phyloP scores from a whole-genome alignment of 768 basidiomycete genomes.

The Chiua virens region DNA sequence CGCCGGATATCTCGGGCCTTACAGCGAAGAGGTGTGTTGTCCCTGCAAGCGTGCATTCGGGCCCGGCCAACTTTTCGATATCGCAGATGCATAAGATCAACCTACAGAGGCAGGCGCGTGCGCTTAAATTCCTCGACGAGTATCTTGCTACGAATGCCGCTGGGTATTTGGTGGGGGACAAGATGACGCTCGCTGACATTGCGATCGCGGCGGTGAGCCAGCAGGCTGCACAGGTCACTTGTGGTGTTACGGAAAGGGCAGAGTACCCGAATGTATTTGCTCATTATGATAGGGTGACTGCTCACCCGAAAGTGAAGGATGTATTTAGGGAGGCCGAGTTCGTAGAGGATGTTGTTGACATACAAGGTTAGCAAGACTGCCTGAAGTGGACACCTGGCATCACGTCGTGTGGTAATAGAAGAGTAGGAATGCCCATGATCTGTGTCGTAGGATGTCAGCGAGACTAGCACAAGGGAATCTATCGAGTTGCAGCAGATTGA shows the following conservation, averaged over 20 bases:
- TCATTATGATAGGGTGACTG: constrained; percentile 22
- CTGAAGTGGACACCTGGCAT: background rate
- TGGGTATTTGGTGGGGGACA: constrained; percentile 24
- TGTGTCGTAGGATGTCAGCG: too few species aligned
- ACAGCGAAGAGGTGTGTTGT: constrained; percentile 21
- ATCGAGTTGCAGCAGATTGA: too few species aligned
- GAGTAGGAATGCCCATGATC: too few species aligned
- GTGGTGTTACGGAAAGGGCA: constrained; percentile 27
- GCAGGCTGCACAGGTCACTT: constrained; percentile 24
- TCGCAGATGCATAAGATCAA: constrained; percentile 17
- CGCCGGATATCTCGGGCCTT: constrained; percentile 18
- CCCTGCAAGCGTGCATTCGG: background rate
- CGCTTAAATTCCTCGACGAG: constrained; percentile 26
- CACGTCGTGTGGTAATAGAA: too few species aligned
- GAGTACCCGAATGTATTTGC: constrained; percentile 25
- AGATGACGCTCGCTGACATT: constrained; percentile 29
- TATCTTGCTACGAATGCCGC: constrained; percentile 17
- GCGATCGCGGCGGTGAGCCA: constrained; percentile 20
- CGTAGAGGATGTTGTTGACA: constrained; percentile 13
- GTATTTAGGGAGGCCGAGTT: constrained; percentile 19
- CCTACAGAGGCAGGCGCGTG: constrained; percentile 19
- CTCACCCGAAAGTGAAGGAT: constrained; percentile 17
- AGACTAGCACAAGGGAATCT: too few species aligned
- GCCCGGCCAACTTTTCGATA: background rate
- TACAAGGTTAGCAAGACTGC: constrained; percentile 11